phyloP scores from a whole-genome alignment of 768 basidiomycete genomes.

The Lactarius psammicola region DNA sequence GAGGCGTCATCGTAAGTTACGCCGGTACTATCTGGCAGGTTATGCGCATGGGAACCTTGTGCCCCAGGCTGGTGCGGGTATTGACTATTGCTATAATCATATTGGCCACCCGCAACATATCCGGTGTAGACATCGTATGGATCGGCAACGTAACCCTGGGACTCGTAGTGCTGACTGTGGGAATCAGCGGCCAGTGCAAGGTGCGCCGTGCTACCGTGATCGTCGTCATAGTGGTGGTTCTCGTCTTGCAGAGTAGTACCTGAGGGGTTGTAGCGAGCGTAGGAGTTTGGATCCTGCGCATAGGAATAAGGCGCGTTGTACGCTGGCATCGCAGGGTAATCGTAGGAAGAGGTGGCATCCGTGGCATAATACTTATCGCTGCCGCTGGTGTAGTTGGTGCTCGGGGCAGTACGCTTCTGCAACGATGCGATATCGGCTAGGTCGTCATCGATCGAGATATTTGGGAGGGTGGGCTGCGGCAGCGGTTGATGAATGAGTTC shows the following conservation, averaged over 20 bases:
- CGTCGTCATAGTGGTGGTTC: conserved; percentile 57
- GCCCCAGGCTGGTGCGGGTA: conserved; percentile 9
- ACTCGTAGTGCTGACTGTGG: conserved; percentile 40
- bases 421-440: conserved; percentile 54
- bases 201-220: conserved; percentile 62
- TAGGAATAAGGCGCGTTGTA: conserved; percentile 63
- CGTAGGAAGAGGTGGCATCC: conserved; percentile 47
- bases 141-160: conserved; percentile 39
- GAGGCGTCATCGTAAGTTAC: conserved; percentile 8
- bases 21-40: conserved; percentile 3
- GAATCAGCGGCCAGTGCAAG: conserved; percentile 60
- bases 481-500: conserved; percentile 74
- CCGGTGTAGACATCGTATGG: conserved; percentile 50
- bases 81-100: conserved; percentile 10
- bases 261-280: conserved; percentile 60
- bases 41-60: conserved; percentile 3
- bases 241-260: conserved; percentile 56
- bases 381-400: conserved; percentile 48
- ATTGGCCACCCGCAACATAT: conserved; percentile 5
- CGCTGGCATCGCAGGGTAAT: conserved; percentile 73
- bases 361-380: conserved; percentile 50
- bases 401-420: conserved; percentile 54
- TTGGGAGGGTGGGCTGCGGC: conserved; percentile 93
- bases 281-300: conserved; percentile 50
- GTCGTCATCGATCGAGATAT: conserved; percentile 83